A percentile compares a stretch with the other conserved stretches of the same genome.
Conservation (phyloP, 805 yeast species). For the Saccharomyces kudriavzevii region DNA sequence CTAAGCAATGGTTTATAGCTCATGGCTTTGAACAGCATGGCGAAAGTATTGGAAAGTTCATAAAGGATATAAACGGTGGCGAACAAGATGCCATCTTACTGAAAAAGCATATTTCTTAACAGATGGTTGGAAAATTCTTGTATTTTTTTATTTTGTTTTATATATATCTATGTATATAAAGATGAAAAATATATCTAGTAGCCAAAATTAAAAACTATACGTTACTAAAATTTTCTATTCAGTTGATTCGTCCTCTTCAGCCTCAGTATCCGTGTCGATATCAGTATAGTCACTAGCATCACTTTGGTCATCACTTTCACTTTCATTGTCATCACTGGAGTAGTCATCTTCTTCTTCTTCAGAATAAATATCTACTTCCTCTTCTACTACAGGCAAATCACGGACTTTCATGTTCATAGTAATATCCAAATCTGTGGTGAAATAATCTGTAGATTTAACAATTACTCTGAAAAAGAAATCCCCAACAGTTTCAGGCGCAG, state of each 20-base stretch:
- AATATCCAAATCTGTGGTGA: constrained; percentile 71
- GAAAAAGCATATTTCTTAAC: constrained; percentile 7
- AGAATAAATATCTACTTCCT: constrained; percentile 43
- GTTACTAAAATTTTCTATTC: neutral
- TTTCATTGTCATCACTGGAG: constrained; percentile 38
- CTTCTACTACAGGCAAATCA: constrained; percentile 37
- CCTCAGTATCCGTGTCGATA: constrained; percentile 32
- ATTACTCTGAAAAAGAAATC: constrained; percentile 59
- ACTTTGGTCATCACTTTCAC: constrained; percentile 43
- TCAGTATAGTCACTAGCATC: constrained; percentile 37
- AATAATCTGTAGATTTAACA: constrained; percentile 66
- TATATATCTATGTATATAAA: neutral
- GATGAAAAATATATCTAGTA: neutral
- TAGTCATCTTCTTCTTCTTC: constrained; percentile 63
- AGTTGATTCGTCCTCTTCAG: constrained; percentile 18
- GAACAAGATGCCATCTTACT: constrained; percentile 18
- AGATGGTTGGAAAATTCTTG: neutral
- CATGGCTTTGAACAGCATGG: constrained; percentile 40
- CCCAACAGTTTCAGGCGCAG: constrained; percentile 72
- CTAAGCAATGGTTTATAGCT: constrained; percentile 43
- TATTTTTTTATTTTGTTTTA: neutral
- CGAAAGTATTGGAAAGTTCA: constrained; percentile 36
- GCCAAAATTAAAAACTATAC: constrained; percentile 1
- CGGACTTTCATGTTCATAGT: constrained; percentile 66
- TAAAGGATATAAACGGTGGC: constrained; percentile 23